Conservation (phyloP, 2,329 filamentous ascomycete species). For the Cladophialophora psammophila region DNA sequence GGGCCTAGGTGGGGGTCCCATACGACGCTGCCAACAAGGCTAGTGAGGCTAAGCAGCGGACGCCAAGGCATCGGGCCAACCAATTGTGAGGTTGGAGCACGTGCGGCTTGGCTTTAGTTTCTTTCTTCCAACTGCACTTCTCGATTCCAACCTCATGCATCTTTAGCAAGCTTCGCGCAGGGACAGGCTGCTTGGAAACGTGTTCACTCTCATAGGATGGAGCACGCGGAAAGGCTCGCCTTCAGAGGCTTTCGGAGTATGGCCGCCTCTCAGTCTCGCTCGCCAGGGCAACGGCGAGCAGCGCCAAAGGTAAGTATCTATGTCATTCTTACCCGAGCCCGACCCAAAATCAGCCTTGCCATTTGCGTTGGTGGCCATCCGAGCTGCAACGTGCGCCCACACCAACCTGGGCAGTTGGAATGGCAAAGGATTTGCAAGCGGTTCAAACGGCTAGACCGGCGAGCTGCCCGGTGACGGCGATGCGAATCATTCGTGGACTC, state of each 20-base stretch:
- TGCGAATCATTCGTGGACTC: background rate
- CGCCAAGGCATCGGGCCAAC: slow-evolving; percentile 20
- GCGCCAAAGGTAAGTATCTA: background rate
- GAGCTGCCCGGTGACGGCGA: background rate
- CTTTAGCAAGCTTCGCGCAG: slow-evolving; percentile 7
- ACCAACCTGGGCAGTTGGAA: background rate
- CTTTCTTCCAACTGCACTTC: slow-evolving; percentile 1
- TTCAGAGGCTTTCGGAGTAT: background rate
- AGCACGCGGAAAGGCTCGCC: background rate
- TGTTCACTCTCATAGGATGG: slow-evolving; percentile 12
- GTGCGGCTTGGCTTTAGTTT: background rate
- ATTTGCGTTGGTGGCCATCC: slow-evolving; percentile 12
- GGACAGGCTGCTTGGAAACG: slow-evolving; percentile 6
- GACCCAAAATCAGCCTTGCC: slow-evolving; percentile 15
- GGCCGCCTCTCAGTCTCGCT: slow-evolving; percentile 1
- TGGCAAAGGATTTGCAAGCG: background rate
- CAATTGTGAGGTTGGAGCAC: slow-evolving; percentile 6
- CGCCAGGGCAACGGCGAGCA: background rate
- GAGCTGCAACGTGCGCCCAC: slow-evolving; percentile 8
- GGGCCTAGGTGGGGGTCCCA: background rate
- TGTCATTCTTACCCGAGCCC: background rate
- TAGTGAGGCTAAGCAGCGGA: slow-evolving; percentile 1
- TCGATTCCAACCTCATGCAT: background rate
- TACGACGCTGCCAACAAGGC: background rate
- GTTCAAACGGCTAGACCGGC: slow-evolving; percentile 4